Evolutionary conservation across 1,284 basidiomycete species (phyloP).

Genomic region (Schizophyllum commune): DNA sequence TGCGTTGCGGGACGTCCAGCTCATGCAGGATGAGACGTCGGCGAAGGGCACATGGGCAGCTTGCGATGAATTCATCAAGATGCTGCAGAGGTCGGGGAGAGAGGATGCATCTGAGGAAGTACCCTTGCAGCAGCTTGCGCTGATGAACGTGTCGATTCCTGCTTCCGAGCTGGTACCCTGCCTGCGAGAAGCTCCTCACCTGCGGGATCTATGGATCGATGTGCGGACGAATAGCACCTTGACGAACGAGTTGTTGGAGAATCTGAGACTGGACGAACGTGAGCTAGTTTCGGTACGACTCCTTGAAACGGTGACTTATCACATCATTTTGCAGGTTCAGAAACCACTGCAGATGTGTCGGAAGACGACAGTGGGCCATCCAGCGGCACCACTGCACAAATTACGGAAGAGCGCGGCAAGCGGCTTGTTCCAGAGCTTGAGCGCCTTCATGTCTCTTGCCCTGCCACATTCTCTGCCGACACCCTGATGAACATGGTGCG

Average conservation of each 20-base stretch:
- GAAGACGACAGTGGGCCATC: too few species aligned
- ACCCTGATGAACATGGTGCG: background rate
- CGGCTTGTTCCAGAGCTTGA: background rate
- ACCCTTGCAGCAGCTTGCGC: background rate
- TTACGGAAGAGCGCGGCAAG: background rate
- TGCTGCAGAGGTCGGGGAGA: background rate
- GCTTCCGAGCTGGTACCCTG: background rate
- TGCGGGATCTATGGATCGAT: background rate
- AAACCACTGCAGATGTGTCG: too few species aligned
- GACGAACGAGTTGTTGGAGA: background rate
- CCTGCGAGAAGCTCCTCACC: background rate
- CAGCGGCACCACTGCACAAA: too few species aligned
- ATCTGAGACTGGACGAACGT: background rate
- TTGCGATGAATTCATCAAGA: background rate
- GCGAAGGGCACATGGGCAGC: background rate
- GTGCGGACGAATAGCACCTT: background rate
- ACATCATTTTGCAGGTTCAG: too few species aligned
- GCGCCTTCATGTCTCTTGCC: background rate
- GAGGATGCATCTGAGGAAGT: background rate
- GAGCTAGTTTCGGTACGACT: background rate
- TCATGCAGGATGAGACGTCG: background rate
- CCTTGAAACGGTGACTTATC: too few species aligned
- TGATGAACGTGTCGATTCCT: background rate
- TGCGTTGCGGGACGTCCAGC: background rate
- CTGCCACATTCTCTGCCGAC: background rate